phyloP scores from a whole-genome alignment of 345 rosid genomes.

The Salix suchowensis region DNA sequence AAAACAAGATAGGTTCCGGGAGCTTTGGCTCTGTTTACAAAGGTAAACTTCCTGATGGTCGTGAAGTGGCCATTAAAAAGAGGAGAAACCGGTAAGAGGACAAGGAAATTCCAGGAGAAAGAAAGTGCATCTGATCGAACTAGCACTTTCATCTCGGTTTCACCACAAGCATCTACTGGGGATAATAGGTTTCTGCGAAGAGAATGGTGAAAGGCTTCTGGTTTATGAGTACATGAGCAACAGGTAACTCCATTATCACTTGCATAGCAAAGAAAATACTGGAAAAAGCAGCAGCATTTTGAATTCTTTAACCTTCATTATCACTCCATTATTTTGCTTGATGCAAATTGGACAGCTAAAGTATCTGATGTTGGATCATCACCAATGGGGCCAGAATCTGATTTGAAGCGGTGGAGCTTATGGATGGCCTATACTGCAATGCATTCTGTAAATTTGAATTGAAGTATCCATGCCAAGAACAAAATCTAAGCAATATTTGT shows the following conservation, averaged over 20 bases:
- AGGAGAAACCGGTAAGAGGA: constrained; percentile 28
- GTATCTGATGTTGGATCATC: constrained; percentile 66
- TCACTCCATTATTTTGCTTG: constrained; percentile 47
- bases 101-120: constrained; percentile 38
- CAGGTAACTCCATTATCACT: constrained; percentile 49
- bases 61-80: constrained; percentile 66
- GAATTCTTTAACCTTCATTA: constrained; percentile 22
- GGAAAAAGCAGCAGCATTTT: constrained; percentile 25
- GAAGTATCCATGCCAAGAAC: not conserved
- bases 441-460: constrained; percentile 38
- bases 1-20: constrained; percentile 42
- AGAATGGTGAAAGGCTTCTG: constrained; percentile 48
- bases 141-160: constrained; percentile 43
- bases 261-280: constrained; percentile 31
- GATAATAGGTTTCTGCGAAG: constrained; percentile 58
- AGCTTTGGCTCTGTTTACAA: constrained; percentile 17
- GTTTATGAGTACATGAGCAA: constrained; percentile 64
- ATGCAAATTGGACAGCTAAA: constrained; percentile 49
- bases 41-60: constrained; percentile 47
- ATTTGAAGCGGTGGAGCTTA: constrained; percentile 28
- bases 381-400: constrained; percentile 39
- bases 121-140: constrained; percentile 51
- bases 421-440: constrained; percentile 38
- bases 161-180: constrained; percentile 65
- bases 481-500: not conserved